These are phyloP conservation scores for Earliella scabrosa DNA, from an alignment of 1,284 basidiomycete genomes.

Conservation along the genomic window DNA sequence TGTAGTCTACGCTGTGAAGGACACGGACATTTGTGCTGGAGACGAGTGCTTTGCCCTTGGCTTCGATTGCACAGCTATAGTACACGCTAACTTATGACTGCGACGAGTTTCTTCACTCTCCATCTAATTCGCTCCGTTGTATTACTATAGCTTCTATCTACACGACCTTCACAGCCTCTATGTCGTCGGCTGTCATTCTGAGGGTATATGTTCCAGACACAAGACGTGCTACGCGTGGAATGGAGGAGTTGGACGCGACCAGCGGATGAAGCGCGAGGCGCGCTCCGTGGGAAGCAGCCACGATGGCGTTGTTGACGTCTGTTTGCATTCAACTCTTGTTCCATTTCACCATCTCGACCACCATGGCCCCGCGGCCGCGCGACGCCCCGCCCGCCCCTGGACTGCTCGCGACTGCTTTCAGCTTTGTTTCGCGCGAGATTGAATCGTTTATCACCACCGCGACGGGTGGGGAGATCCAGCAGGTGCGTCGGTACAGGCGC, in stretches of 20 bases:
- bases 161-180: slow-evolving; percentile 7
- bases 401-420: slow-evolving; percentile 66
- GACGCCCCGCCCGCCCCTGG: slow-evolving; percentile 38
- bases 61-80: slow-evolving; percentile 15
- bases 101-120: slow-evolving; percentile 13
- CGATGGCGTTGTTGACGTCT: slow-evolving; percentile 24
- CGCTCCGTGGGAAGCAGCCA: slow-evolving; percentile 22
- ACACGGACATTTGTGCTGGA: slow-evolving; percentile 14
- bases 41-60: slow-evolving; percentile 4
- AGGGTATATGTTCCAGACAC: neutral
- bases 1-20: slow-evolving; percentile 20
- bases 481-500: slow-evolving; percentile 14
- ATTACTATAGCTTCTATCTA: slow-evolving; percentile 26
- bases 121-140: slow-evolving; percentile 23
- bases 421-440: slow-evolving; percentile 71
- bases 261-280: neutral
- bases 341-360: slow-evolving; percentile 22
- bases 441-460: slow-evolving; percentile 72
- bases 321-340: slow-evolving; percentile 23
- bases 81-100: slow-evolving; percentile 30
- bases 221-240: neutral
- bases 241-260: neutral
- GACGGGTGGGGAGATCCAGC: slow-evolving; percentile 44
- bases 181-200: neutral
- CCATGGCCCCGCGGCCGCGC: slow-evolving; percentile 27